Conservation (phyloP, 306 rosid genomes). For the Mimosa pudica region DNA sequence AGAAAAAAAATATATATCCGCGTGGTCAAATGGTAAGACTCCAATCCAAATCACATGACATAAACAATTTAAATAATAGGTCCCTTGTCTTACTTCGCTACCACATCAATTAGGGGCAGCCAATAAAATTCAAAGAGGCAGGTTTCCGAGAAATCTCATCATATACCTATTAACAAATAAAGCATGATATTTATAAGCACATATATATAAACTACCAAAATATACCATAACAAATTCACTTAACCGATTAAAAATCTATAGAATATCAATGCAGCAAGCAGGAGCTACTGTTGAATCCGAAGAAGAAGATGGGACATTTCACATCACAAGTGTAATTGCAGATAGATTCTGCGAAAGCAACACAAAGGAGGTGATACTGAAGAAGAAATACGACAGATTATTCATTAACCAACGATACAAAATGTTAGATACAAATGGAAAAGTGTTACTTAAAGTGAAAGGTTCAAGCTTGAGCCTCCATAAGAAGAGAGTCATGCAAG, state of each 20-base stretch:
- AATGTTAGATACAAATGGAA: conserved; percentile 20
- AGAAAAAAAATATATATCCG: background rate
- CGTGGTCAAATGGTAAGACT: conserved; percentile 2
- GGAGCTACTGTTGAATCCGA: conserved; percentile 17
- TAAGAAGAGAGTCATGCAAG: conserved; percentile 39
- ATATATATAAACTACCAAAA: too few species aligned
- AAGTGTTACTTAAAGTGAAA: conserved; percentile 37
- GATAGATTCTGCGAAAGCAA: conserved; percentile 31
- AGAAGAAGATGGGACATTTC: background rate
- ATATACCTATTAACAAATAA: too few species aligned
- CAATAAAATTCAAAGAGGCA: conserved; percentile 1
- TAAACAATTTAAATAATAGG: background rate
- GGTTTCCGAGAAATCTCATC: background rate
- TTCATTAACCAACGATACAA: conserved; percentile 34
- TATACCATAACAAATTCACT: background rate
- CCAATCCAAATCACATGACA: background rate
- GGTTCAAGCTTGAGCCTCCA: conserved; percentile 34
- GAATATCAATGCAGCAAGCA: background rate
- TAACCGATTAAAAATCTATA: too few species aligned
- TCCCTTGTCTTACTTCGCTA: conserved; percentile 10
- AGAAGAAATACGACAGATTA: conserved; percentile 36
- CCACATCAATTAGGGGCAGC: background rate
- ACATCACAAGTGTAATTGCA: conserved; percentile 21
- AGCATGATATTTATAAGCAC: background rate
- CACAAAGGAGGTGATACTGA: conserved; percentile 30